Conservation (phyloP, 495 filamentous ascomycete species). For the Xylaria telfairii region DNA sequence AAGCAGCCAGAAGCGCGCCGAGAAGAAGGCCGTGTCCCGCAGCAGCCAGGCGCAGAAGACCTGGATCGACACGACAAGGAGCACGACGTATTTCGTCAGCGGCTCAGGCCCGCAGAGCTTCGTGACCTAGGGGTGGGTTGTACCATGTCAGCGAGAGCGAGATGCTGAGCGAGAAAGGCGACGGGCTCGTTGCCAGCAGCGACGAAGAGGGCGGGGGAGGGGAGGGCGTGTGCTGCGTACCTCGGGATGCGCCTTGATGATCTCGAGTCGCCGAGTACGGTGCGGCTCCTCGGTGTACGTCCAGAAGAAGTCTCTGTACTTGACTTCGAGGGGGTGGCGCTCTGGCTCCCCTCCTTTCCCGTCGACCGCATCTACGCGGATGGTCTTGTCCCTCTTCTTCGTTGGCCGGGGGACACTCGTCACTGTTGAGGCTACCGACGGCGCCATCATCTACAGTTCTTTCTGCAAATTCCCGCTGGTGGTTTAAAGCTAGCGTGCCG, state of each 20-base stretch:
- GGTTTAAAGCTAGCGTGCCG: background rate
- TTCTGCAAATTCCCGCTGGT: background rate
- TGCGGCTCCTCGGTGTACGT: conserved; percentile 99
- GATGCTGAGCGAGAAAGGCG: background rate
- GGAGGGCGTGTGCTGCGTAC: conserved; percentile 50
- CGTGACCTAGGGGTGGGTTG: conserved; percentile 67
- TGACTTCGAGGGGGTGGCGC: conserved; percentile 47
- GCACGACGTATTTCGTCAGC: conserved; percentile 90
- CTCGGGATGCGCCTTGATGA: conserved; percentile 98
- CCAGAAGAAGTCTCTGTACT: conserved; percentile 73
- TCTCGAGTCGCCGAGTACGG: conserved; percentile 83
- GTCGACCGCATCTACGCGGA: conserved; percentile 26
- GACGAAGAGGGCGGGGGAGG: background rate
- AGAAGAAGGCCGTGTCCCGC: conserved; percentile 78
- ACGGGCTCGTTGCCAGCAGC: background rate
- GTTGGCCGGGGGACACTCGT: conserved; percentile 32
- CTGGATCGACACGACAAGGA: conserved; percentile 84
- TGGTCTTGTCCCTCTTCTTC: conserved; percentile 35
- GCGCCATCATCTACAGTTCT: conserved; percentile 34
- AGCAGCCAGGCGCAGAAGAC: conserved; percentile 79
- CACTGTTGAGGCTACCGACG: conserved; percentile 37
- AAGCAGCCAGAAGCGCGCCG: conserved; percentile 80
- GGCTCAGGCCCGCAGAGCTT: conserved; percentile 98
- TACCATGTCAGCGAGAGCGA: conserved; percentile 25
- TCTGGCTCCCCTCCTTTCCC: conserved; percentile 35